Conservation (phyloP, 2,329 filamentous ascomycete species). For the Aspergillus viridinutans region DNA sequence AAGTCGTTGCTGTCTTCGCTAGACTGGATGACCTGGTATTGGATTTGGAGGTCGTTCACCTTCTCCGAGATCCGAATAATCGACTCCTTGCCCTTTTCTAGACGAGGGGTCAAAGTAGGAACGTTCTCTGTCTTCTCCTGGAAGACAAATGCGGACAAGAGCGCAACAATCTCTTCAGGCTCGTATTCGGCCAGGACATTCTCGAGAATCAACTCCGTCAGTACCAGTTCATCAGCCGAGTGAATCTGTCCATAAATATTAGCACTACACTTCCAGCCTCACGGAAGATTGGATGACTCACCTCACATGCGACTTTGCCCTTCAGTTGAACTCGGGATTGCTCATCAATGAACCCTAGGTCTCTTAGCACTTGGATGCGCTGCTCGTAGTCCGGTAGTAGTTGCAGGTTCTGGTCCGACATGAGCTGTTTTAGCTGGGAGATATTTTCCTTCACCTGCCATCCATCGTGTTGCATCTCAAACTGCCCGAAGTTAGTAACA, state of each 20-base stretch:
- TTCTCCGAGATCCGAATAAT: conserved; percentile 90
- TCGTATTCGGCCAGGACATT: conserved; percentile 95
- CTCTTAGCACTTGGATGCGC: conserved; percentile 83
- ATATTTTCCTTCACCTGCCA: conserved; percentile 97
- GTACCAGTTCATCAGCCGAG: conserved; percentile 90
- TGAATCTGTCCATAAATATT: conserved; percentile 58
- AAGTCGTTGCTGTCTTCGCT: conserved; percentile 92
- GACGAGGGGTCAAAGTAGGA: conserved; percentile 73
- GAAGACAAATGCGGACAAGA: conserved; percentile 93
- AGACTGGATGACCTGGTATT: conserved; percentile 87
- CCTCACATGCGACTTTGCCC: conserved; percentile 94
- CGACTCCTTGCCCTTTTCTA: conserved; percentile 76
- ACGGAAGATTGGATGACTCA: conserved; percentile 23
- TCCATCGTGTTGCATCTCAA: conserved; percentile 92
- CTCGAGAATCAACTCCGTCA: conserved; percentile 93
- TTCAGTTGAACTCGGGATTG: conserved; percentile 87
- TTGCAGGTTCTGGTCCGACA: conserved; percentile 95
- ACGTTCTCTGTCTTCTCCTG: conserved; percentile 87
- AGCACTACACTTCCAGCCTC: not conserved
- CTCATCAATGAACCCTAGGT: conserved; percentile 87
- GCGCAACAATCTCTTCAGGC: conserved; percentile 90
- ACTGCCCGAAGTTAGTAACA: conserved; percentile 49
- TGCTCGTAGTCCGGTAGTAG: conserved; percentile 96
- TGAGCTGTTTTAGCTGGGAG: conserved; percentile 74
- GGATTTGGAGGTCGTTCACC: conserved; percentile 82